phyloP scores from a whole-genome alignment of 2,329 filamentous ascomycete genomes.

The Scedosporium apiospermum region DNA sequence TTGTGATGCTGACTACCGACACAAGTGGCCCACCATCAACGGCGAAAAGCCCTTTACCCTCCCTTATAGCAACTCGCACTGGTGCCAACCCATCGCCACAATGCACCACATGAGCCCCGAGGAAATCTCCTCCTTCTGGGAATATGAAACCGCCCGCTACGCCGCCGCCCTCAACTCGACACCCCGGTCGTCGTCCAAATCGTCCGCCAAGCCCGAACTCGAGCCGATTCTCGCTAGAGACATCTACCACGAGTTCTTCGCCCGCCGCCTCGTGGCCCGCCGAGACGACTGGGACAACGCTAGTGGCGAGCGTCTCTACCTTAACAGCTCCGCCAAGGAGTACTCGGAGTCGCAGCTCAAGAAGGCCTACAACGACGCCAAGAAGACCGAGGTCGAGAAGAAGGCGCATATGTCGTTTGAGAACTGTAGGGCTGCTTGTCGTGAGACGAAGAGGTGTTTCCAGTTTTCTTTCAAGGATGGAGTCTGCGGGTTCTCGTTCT shows the following conservation, averaged over 20 bases:
- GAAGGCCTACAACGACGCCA: slow-evolving; percentile 21
- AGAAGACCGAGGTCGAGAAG: slow-evolving; percentile 26
- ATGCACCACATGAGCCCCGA: slow-evolving; percentile 45
- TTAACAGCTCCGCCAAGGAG: slow-evolving; percentile 19
- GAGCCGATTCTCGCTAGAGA: slow-evolving; percentile 33
- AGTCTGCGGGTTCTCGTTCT: slow-evolving; percentile 24
- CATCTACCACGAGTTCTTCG: slow-evolving; percentile 36
- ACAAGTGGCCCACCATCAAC: slow-evolving; percentile 42
- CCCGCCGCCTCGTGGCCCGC: slow-evolving; percentile 23
- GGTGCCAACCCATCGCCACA: slow-evolving; percentile 46
- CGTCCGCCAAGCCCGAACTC: slow-evolving; percentile 9
- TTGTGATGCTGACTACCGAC: not conserved
- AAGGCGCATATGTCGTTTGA: slow-evolving; percentile 31
- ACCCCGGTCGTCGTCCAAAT: slow-evolving; percentile 4
- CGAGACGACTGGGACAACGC: slow-evolving; percentile 45
- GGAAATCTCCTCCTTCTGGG: slow-evolving; percentile 40
- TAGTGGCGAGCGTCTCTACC: slow-evolving; percentile 33
- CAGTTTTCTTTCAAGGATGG: slow-evolving; percentile 30
- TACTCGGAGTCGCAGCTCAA: slow-evolving; percentile 22
- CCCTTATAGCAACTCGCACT: slow-evolving; percentile 35
- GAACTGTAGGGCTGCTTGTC: slow-evolving; percentile 35
- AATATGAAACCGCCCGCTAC: slow-evolving; percentile 36
- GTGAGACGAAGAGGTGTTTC: slow-evolving; percentile 25
- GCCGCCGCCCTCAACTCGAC: slow-evolving; percentile 10
- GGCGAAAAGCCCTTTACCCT: slow-evolving; percentile 44